Evolutionary conservation across 2,329 filamentous ascomycete genomes (phyloP), one percentile per base, ranked within the genome.

Genomic region (Paradendryphiella salina): DNA sequence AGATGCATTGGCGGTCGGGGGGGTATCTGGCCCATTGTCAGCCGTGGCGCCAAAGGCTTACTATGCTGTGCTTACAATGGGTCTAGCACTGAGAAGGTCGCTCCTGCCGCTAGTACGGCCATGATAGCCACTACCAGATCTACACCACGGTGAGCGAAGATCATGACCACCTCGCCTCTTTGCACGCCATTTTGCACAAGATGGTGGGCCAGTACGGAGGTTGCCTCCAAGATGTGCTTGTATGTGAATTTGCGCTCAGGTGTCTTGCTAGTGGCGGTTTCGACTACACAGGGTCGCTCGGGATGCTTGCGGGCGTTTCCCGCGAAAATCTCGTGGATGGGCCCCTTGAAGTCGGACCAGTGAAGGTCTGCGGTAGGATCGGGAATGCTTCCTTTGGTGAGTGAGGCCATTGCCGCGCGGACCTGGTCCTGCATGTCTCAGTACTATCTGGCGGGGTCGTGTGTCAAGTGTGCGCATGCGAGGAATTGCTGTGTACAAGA

Each of bases 141-240:
- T 28, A 96, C 91, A 49, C 85, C 85, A 50, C 92, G 85, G 74
- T 96, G 83, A 48, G 90, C 90, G 69, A 86, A 96, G 57, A 94
- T 89, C 89, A 96, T 96, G 64, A 96, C 90, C 2, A 96, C 91
- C 68, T 97, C 91, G 7, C 90, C 91, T 60, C 85, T 79, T 52
- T 85, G 80, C 57, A 90, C 80, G 50, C 92, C 91, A 64, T 85
- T 80, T 42, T 86, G 79, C 46, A 88, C 82, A 15, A 96, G 80
- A 67, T 96, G 83, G 74, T 96, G 85, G 17, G 90, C 89, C 5
- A 96, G 73, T 14, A 84, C 80, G 70, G 95, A 95, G 23, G 89
- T 88, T 0, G 87, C 86, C 76, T 96, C 88, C 67, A 91, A 82
- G 67, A 97, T 96, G 66, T 96, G 89, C 59, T 79, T 79, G 73